Conservation (phyloP, 352 stramenopile species). For the Pythium rishiriense region DNA sequence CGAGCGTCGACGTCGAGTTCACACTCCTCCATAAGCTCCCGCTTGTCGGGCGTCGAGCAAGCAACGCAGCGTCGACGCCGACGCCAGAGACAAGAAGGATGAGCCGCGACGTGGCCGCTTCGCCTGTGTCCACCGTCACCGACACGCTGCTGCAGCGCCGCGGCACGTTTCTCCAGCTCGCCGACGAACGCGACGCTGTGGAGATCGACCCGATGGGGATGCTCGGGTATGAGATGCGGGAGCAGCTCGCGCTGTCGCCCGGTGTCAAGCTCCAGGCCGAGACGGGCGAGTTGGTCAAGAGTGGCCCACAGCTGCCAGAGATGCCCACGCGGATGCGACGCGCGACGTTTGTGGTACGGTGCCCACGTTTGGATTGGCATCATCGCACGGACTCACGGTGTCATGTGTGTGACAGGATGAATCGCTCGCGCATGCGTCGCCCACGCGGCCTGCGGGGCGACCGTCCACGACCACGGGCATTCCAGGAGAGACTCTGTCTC, state of each 20-base stretch:
- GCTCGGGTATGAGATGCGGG: conserved; percentile 22
- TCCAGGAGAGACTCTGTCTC: background rate
- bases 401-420: background rate
- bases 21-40: background rate
- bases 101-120: background rate
- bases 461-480: conserved; percentile 9
- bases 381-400: background rate
- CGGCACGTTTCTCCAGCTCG: conserved; percentile 11
- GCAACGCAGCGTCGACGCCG: background rate
- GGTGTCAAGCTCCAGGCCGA: conserved; percentile 34
- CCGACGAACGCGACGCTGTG: conserved; percentile 12
- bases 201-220: conserved; percentile 21
- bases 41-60: background rate
- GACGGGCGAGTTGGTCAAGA: conserved; percentile 19
- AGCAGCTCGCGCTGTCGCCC: conserved; percentile 27
- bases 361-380: background rate
- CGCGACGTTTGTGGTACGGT: conserved; percentile 32
- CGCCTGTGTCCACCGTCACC: background rate
- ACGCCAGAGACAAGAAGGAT: background rate
- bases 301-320: conserved; percentile 30
- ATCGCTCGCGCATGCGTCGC: conserved; percentile 5
- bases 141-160: background rate
- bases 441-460: conserved; percentile 2
- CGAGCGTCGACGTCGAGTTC: conserved; percentile 19
- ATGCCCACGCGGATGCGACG: conserved; percentile 34